Conservation (phyloP, 345 rosid genomes). For the Populus ilicifolia region DNA sequence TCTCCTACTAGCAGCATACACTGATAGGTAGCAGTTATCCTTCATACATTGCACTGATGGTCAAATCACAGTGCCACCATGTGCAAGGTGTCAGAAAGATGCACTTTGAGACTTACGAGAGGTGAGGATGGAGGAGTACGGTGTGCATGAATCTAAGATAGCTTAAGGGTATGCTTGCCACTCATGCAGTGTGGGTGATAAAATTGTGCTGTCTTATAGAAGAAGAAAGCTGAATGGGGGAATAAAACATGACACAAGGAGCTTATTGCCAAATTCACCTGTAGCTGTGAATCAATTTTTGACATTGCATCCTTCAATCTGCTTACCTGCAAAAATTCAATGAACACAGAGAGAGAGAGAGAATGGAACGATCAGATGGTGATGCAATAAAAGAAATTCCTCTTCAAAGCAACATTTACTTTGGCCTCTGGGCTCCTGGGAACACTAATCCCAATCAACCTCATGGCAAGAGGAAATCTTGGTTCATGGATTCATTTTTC, state of each 20-base stretch:
- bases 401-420: not conserved
- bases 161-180: no score
- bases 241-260: not conserved
- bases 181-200: no score
- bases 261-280: slow-evolving; percentile 42
- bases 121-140: not conserved
- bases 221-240: not conserved
- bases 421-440: not conserved
- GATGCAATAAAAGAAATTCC: not conserved
- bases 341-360: slow-evolving; percentile 3
- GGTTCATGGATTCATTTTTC: not conserved
- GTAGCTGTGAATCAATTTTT: slow-evolving; percentile 67
- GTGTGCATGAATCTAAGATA: no score
- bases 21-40: not conserved
- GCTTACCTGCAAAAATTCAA: slow-evolving; percentile 50
- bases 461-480: not conserved
- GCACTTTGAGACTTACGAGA: not conserved
- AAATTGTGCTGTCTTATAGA: not conserved
- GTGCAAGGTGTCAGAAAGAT: not conserved
- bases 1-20: not conserved
- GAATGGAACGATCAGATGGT: slow-evolving; percentile 6
- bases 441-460: not conserved
- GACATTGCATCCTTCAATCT: slow-evolving; percentile 90
- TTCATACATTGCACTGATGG: not conserved
- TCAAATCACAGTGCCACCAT: not conserved